These are phyloP conservation scores for Acmispon strigosus DNA, from an alignment of 306 rosid genomes.

Conservation along the genomic window DNA sequence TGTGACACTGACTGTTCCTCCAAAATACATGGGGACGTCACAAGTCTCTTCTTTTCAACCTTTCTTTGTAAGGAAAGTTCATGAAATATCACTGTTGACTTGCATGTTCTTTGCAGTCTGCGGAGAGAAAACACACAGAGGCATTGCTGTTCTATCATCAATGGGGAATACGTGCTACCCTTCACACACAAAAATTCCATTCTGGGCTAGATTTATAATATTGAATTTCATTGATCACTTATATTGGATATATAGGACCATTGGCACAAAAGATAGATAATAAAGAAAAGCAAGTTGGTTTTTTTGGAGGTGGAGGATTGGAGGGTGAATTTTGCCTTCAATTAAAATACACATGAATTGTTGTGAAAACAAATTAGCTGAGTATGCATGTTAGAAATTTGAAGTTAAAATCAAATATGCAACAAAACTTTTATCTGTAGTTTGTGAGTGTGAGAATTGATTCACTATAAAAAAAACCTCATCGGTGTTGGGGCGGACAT, in stretches of 20 bases:
- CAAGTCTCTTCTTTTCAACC: slow-evolving; percentile 29
- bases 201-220: not conserved
- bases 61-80: slow-evolving; percentile 39
- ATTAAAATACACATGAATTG: too few species aligned
- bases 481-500: too few species aligned
- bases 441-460: too few species aligned
- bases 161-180: slow-evolving; percentile 24
- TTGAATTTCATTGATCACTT: not conserved
- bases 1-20: slow-evolving; percentile 48
- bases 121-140: not conserved
- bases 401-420: too few species aligned
- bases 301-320: not conserved
- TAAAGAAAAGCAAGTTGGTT: not conserved
- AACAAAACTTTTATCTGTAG: too few species aligned
- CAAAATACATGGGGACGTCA: slow-evolving; percentile 40
- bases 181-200: not conserved
- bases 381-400: too few species aligned
- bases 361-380: too few species aligned
- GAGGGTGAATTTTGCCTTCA: too few species aligned
- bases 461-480: too few species aligned
- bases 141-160: slow-evolving; percentile 14
- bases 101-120: slow-evolving; percentile 20
- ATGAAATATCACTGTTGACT: slow-evolving; percentile 48
- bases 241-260: not conserved
- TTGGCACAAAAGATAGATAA: not conserved